Percentiles rank a stretch among this genome's conserved stretches.
phyloP scores from a whole-genome alignment of 192 early-diverging fungal genomes.

The Backusella circina region DNA sequence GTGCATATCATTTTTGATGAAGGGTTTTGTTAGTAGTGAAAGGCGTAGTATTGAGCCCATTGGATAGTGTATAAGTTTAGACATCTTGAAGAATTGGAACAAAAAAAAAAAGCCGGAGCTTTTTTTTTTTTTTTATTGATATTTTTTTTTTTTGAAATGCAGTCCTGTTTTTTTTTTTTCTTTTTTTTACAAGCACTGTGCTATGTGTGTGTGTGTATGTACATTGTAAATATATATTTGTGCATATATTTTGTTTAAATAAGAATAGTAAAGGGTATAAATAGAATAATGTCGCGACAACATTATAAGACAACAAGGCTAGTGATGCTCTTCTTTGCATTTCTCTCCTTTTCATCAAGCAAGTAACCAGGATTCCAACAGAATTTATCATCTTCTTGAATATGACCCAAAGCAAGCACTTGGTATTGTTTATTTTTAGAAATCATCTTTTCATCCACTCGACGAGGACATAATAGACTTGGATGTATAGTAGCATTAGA shows the following conservation, averaged over 20 bases:
- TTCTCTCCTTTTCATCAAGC: slow-evolving; percentile 18
- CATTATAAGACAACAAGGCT: not conserved
- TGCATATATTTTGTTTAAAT: too few species aligned
- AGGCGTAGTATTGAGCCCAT: not conserved
- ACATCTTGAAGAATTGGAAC: not conserved
- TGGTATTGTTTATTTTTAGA: slow-evolving; percentile 32
- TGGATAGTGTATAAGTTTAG: not conserved
- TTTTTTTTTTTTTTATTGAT: not conserved
- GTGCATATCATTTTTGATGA: not conserved
- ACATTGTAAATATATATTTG: not conserved
- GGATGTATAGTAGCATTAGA: not conserved
- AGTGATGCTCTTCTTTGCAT: slow-evolving; percentile 7
- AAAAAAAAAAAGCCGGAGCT: not conserved
- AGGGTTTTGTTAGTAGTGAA: not conserved
- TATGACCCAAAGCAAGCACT: slow-evolving; percentile 27
- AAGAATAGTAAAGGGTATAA: too few species aligned
- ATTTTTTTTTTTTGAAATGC: too few species aligned
- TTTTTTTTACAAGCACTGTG: not conserved
- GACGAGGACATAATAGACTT: slow-evolving; percentile 18
- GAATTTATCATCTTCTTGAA: not conserved
- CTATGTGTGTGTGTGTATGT: not conserved
- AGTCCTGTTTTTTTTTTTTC: too few species aligned
- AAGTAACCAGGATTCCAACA: slow-evolving; percentile 8
- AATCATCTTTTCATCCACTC: slow-evolving; percentile 19
- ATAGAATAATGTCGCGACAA: too few species aligned